These are phyloP conservation scores for Kwoniella heveanensis DNA, from an alignment of 768 basidiomycete genomes.

Conservation along the genomic window DNA sequence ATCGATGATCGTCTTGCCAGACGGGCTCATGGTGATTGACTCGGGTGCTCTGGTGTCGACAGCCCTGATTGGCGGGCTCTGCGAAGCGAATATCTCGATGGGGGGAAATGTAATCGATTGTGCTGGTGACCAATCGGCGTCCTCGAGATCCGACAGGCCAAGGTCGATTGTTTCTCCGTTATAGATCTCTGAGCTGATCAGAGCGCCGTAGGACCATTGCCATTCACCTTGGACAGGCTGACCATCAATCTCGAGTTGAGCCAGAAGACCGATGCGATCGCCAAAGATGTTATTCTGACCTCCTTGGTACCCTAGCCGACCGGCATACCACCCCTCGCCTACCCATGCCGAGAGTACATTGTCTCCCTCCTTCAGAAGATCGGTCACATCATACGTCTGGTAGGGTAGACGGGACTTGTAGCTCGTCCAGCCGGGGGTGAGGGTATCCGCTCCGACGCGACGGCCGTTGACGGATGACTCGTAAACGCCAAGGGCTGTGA, in stretches of 20 bases:
- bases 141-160: neutral
- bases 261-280: constrained; percentile 27
- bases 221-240: constrained; percentile 20
- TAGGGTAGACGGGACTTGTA: constrained; percentile 32
- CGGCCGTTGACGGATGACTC: constrained; percentile 35
- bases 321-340: constrained; percentile 34
- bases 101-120: constrained; percentile 19
- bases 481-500: constrained; percentile 37
- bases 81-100: constrained; percentile 29
- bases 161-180: constrained; percentile 39
- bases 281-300: constrained; percentile 34
- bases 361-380: constrained; percentile 5
- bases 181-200: constrained; percentile 33
- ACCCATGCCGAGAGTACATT: constrained; percentile 19
- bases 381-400: constrained; percentile 31
- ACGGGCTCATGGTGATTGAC: constrained; percentile 42
- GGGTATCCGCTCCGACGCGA: constrained; percentile 29
- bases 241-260: constrained; percentile 39
- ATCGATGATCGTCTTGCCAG: constrained; percentile 46
- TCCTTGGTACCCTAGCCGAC: constrained; percentile 17
- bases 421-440: constrained; percentile 39
- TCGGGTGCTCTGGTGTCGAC: constrained; percentile 15
- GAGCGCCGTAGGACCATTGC: constrained; percentile 19
- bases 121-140: constrained; percentile 3
- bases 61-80: constrained; percentile 20